A percentile compares a stretch with the other conserved stretches of the same genome.
phyloP scores from a whole-genome alignment of 768 basidiomycete species.

The Hygrophorus russula region DNA sequence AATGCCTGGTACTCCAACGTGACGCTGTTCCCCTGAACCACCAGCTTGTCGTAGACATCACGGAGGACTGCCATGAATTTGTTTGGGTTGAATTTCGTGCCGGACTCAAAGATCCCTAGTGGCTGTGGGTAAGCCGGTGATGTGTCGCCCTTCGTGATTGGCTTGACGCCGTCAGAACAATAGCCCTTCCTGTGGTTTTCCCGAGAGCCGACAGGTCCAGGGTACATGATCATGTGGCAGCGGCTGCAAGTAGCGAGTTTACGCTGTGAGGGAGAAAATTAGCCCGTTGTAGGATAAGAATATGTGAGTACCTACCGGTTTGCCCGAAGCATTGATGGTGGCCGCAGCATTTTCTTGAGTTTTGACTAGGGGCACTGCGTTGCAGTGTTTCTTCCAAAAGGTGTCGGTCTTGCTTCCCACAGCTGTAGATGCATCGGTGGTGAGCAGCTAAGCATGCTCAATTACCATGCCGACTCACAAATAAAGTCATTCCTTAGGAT shows the following conservation, averaged over 20 bases:
- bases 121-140: background rate
- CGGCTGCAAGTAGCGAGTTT: no score
- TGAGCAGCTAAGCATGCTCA: no score
- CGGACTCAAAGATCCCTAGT: background rate
- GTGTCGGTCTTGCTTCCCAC: background rate
- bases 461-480: constrained; percentile 3
- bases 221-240: background rate
- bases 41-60: constrained; percentile 3
- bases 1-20: background rate
- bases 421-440: constrained; percentile 1
- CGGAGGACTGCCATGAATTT: background rate
- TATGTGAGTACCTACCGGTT: no score
- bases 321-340: no score
- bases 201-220: background rate
- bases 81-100: background rate
- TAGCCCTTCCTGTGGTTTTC: background rate
- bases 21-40: background rate
- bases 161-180: constrained; percentile 1
- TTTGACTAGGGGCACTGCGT: background rate
- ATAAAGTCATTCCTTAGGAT: constrained; percentile 6
- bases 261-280: no score
- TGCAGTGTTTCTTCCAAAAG: constrained; percentile 6
- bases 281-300: no score
- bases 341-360: no score
- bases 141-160: background rate